A percentile compares a stretch with the other conserved stretches of the same genome.
Conservation (phyloP, 108 stramenopile genomes). For the Skeletonema marinoi region DNA sequence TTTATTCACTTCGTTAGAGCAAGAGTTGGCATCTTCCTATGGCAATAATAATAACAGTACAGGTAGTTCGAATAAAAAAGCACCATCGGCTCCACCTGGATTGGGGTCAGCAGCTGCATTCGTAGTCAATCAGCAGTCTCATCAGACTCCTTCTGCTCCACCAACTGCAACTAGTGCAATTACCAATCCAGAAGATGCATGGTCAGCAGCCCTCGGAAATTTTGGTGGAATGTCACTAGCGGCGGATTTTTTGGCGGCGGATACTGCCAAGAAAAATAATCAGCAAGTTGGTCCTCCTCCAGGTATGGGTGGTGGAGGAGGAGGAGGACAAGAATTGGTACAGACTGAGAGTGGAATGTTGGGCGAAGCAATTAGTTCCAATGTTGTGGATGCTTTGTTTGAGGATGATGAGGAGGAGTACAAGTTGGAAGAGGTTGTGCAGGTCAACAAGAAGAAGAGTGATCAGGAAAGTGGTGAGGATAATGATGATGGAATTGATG, state of each 20-base stretch:
- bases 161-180: not conserved
- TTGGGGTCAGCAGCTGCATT: conserved; percentile 67
- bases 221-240: conserved; percentile 70
- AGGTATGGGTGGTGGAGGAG: not conserved
- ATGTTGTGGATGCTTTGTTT: conserved; percentile 35
- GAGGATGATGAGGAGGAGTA: conserved; percentile 48
- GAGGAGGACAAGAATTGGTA: not conserved
- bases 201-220: conserved; percentile 72
- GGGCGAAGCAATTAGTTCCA: not conserved
- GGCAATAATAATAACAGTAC: conserved; percentile 2
- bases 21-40: conserved; percentile 51
- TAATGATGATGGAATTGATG: conserved; percentile 4
- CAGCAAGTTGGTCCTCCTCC: conserved; percentile 50
- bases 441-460: not conserved
- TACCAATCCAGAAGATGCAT: conserved; percentile 58
- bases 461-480: not conserved
- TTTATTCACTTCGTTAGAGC: conserved; percentile 56
- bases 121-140: conserved; percentile 48
- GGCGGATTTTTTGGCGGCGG: conserved; percentile 79
- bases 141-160: not conserved
- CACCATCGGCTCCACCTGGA: conserved; percentile 10
- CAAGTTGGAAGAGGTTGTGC: conserved; percentile 17
- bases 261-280: conserved; percentile 69
- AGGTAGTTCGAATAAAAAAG: not conserved
- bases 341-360: conserved; percentile 1